Base-by-base conservation (phyloP, 1,284 basidiomycete species). In the Takashimella koratensis region DNA sequence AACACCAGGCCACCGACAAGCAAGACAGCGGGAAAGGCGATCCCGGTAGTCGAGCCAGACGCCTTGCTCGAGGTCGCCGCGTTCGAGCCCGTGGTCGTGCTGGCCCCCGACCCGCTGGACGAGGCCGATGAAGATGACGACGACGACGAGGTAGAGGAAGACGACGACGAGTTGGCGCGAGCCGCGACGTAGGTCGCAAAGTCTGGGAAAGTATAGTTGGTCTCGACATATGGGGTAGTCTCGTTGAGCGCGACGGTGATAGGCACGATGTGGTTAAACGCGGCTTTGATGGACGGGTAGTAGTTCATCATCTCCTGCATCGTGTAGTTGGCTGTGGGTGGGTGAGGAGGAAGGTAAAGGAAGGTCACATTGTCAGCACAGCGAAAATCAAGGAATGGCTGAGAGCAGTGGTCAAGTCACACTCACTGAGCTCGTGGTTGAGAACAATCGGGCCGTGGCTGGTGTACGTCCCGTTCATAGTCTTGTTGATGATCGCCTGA, bases 151-250 rank as follows among this genome's bases (percentile, higher is more conserved):
- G 44, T 21, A 10, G 52, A 23, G 3, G 40, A n/a, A 6, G 20
- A 22, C 19, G 44, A 21, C 23, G 24, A 25, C 27, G 12, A 19
- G 19, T 24, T 45, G 11, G 19, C 16, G 16, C 30, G 30, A 36
- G 30, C 16, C 30, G 30, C 3, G 49, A 49, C 62, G 63, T 68
- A 69, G 25, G 52, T 41, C 16, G 48, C 43, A 45, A 70, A 72
- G 50, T 60, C 52, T 36, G 67, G 62, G 64, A 69, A 79, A 43
- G 66, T 69, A 47, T 73, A 65, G 59, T 74, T 66, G 43, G 61
- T 56, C 65, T 81, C 79, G n/a, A 60, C 67, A 62, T 80, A 81
- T 0, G 78, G 79, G 39, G 69, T 56, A 12, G 76, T 77, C 58
- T 56, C 63, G 70, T 77, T 79, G 64, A 64, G 67, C 36, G 73